Evolutionary conservation across 1,284 basidiomycete species (phyloP).

Genomic region (Volvariella surrecta): DNA sequence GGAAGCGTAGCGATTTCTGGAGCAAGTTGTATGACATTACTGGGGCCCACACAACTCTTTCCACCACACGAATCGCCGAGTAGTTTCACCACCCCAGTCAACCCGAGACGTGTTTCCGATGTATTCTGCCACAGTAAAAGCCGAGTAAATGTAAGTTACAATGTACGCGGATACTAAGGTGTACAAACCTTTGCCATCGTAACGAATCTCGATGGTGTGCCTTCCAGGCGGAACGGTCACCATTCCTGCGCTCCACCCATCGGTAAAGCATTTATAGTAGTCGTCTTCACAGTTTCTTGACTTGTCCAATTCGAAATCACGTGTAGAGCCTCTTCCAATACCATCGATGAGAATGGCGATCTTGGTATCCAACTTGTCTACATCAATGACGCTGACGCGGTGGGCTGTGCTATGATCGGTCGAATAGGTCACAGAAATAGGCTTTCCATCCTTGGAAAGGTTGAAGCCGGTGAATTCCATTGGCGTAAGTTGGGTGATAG

Average conservation of each 20-base stretch:
- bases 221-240: slow-evolving; percentile 14
- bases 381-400: slow-evolving; percentile 13
- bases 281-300: slow-evolving; percentile 13
- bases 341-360: slow-evolving; percentile 14
- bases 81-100: neutral
- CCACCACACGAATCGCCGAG: neutral
- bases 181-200: neutral
- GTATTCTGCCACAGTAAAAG: neutral
- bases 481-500: neutral
- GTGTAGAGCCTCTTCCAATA: slow-evolving; percentile 11
- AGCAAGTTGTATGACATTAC: no score
- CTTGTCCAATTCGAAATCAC: slow-evolving; percentile 14
- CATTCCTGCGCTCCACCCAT: slow-evolving; percentile 13
- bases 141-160: neutral
- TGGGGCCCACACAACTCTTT: neutral
- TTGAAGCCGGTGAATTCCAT: neutral
- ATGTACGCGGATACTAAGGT: neutral
- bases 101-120: neutral
- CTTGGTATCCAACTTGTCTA: slow-evolving; percentile 14
- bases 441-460: slow-evolving; percentile 4
- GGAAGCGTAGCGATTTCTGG: no score
- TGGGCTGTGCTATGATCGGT: slow-evolving; percentile 11
- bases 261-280: slow-evolving; percentile 10
- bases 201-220: slow-evolving; percentile 12
- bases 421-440: slow-evolving; percentile 12